Base-by-base conservation (phyloP, 331 rosid genomes). In the Ulmus americana region DNA sequence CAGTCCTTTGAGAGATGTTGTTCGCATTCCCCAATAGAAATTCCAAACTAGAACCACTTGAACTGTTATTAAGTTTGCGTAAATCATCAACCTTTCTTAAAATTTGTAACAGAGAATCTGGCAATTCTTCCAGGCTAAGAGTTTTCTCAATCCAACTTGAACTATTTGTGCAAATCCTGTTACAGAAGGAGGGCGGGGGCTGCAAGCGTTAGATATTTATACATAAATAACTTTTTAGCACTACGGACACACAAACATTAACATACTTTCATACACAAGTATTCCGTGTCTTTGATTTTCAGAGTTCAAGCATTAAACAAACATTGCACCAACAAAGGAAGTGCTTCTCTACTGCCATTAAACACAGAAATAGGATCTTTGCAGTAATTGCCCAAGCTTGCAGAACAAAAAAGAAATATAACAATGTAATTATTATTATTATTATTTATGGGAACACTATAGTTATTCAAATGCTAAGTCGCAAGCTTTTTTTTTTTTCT, bases 121-220 rank as follows among this genome's bases (percentile, higher is more conserved):
- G 95, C 61, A 88, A 76, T 63, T 74, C 86, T 70, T 86, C 96
- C 74, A 85, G 70, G 80, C 90, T 70, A 76, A 85, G 79, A 63
- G 73, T 65, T 71, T 69, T 83, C 80, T 85, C 88, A 12, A 61
- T 74, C 89, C 87, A 85, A 70, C 85, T 83, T 16, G 83, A 74
- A 74, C 85, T 83, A 77, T 92, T 92, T 65, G 96, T 78, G 65
- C 86, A 85, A 56, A 81, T 65, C 81, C 98, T 92, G 79, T 46
- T 50, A 45, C 39, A 57, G 53, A 59, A 55, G 46, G 61, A 65
- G 66, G 59, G 53, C 64, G 61, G 69, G 66, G 59, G 53, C 63
- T 70, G 49, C 11, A 65, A 70, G 49, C 11, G 62, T 63, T 67
- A 77, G 52, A 58, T 14, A 68, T 78, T 47, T n/a, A 55, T 55